Conservation (phyloP, 2,329 filamentous ascomycete genomes). For the Leptosphaerulina australis region DNA sequence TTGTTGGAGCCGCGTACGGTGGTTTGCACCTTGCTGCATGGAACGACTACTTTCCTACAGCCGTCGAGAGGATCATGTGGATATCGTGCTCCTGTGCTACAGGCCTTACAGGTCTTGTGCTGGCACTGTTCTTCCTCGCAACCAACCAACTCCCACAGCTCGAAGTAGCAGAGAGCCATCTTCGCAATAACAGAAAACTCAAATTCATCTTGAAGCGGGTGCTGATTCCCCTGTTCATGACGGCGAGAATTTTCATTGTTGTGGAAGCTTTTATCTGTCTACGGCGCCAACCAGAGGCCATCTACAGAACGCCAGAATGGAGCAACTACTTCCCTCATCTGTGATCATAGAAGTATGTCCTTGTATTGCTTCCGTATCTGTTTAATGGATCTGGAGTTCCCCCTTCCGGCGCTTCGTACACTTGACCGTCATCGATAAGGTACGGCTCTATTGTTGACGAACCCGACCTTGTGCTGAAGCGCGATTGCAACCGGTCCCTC, state of each 20-base stretch:
- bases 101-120: constrained; percentile 30
- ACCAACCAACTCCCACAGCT: constrained; percentile 23
- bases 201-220: constrained; percentile 12
- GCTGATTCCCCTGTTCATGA: constrained; percentile 26
- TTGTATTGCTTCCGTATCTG: constrained; percentile 6
- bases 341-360: constrained; percentile 9
- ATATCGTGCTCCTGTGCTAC: constrained; percentile 31
- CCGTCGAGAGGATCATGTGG: constrained; percentile 34
- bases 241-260: constrained; percentile 33
- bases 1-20: constrained; percentile 35
- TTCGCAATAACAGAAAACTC: constrained; percentile 22
- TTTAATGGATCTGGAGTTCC: constrained; percentile 19
- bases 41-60: constrained; percentile 36
- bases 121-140: constrained; percentile 32
- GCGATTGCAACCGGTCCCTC: constrained; percentile 6
- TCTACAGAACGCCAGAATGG: constrained; percentile 37
- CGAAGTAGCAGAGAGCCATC: constrained; percentile 25
- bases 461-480: constrained; percentile 2
- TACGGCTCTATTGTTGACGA: constrained; percentile 6
- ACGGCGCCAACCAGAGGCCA: constrained; percentile 23
- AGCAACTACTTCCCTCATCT: constrained; percentile 38
- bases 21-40: constrained; percentile 40
- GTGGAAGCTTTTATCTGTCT: constrained; percentile 38
- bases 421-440: constrained; percentile 17
- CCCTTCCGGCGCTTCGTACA: constrained; percentile 31